Base-by-base conservation (phyloP, 306 rosid species). In the Fragaria iinumae region DNA sequence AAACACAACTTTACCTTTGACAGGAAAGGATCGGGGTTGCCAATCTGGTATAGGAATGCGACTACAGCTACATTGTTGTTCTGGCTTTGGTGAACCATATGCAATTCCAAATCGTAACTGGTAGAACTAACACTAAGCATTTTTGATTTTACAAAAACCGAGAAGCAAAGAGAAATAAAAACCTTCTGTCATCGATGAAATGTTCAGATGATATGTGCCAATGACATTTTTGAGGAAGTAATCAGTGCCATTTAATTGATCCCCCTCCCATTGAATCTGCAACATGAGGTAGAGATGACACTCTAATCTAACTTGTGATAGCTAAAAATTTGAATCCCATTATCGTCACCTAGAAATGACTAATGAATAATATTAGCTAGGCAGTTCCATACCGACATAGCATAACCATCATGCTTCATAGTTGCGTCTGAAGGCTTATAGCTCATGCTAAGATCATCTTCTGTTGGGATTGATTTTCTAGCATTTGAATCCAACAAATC, bases 51-150 rank as follows among this genome's bases (percentile, higher is more conserved):
- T 27, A 93, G 27, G 62, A 86, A 73, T 17, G 86, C 93, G 80
- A 86, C 45, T 9, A 91, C 93, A 73, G 89, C 96, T 3, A 67
- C 57, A 18, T 60, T 85, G 25, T 45, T 62, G 56, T 80, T 68
- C 71, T 34, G 36, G 76, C 76, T 82, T 44, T 50, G 18, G 47
- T 93, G 98, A 76, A 93, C 90, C 93, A 88, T 80, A 69, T 93
- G 98, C 3, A 89, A 77, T 84, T 93, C 98, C 84, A 89, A 5
- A 18, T 91, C 95, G 74, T 84, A 91, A 83, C 97, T 90, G 59
- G 62, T n/a, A 43, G 21, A 25, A 55, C 4, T 11, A 59, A 21
- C 32, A 12, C 18, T 45, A 50, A 50, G 21, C 20, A 50, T 16
- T 55, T n/a, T n/a, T 0, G 27, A 55, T 55, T 55, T 55, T 55